Conservation (phyloP, 331 rosid genomes). For the Telfairia occidentalis region DNA sequence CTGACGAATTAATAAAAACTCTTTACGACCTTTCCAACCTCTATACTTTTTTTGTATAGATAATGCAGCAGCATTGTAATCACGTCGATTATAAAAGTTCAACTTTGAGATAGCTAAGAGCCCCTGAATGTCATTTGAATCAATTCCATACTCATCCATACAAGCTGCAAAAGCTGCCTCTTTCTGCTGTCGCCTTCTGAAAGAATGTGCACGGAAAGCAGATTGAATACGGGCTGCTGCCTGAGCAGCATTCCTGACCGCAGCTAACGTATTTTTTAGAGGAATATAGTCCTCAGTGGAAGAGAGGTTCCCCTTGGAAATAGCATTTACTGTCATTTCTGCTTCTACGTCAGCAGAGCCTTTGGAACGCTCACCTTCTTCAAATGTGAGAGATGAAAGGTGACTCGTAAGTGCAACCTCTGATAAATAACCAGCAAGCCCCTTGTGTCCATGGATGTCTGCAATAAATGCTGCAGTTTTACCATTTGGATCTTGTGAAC, state of each 20-base stretch:
- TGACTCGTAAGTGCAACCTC: slow-evolving; percentile 77
- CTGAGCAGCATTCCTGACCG: slow-evolving; percentile 76
- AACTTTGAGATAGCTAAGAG: slow-evolving; percentile 38
- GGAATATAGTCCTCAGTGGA: slow-evolving; percentile 46
- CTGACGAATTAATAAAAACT: slow-evolving; percentile 57
- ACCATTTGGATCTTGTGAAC: slow-evolving; percentile 54
- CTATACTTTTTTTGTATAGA: slow-evolving; percentile 90
- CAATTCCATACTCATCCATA: slow-evolving; percentile 36
- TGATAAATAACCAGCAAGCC: slow-evolving; percentile 95
- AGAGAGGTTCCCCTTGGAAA: slow-evolving; percentile 38
- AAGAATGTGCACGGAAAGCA: slow-evolving; percentile 85
- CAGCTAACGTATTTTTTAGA: slow-evolving; percentile 50
- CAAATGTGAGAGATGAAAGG: slow-evolving; percentile 73
- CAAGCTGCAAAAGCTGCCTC: slow-evolving; percentile 24
- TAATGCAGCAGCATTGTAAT: slow-evolving; percentile 64
- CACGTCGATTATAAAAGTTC: slow-evolving; percentile 30
- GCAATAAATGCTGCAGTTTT: slow-evolving; percentile 83
- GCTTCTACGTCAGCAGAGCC: slow-evolving; percentile 64
- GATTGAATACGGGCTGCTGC: slow-evolving; percentile 93
- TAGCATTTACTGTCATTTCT: slow-evolving; percentile 37
- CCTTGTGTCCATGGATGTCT: slow-evolving; percentile 57
- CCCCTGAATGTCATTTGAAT: slow-evolving; percentile 28
- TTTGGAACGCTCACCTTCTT: slow-evolving; percentile 49
- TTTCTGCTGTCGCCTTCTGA: slow-evolving; percentile 37
- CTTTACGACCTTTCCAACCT: slow-evolving; percentile 82